Conservation (phyloP, 257 asterid species). For the Nicotiana obtusifolia region DNA sequence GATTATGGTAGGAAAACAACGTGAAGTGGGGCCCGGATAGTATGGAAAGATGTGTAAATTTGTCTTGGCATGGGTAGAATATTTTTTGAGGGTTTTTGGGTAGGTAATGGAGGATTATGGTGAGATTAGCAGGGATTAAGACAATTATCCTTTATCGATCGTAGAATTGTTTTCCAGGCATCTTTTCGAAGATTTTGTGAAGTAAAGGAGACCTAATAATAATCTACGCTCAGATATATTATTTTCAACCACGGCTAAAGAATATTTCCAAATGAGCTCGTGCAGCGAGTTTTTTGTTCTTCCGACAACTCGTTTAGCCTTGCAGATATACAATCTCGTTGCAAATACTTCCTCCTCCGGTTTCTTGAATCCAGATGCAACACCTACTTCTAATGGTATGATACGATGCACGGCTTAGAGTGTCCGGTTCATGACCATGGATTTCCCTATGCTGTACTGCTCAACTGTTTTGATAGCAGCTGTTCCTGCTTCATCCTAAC, state of each 20-base stretch:
- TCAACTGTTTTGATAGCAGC: slow-evolving; percentile 96
- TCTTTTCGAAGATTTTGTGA: too few relatives aligned
- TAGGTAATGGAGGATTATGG: too few relatives aligned
- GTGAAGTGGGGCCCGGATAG: too few relatives aligned
- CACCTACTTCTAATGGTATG: slow-evolving; percentile 92
- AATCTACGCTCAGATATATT: neutral
- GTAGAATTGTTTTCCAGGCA: too few relatives aligned
- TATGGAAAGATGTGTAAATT: too few relatives aligned
- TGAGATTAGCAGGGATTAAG: too few relatives aligned
- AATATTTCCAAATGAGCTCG: neutral
- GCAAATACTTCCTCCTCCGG: slow-evolving; percentile 82
- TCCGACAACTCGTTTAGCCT: slow-evolving; percentile 73
- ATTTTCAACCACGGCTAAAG: slow-evolving; percentile 2
- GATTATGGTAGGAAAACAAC: too few relatives aligned
- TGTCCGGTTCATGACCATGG: slow-evolving; percentile 86
- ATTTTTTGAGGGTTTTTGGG: too few relatives aligned
- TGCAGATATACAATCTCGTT: slow-evolving; percentile 71
- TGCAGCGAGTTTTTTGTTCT: neutral
- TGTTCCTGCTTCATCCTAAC: slow-evolving; percentile 93
- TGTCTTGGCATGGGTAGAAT: too few relatives aligned
- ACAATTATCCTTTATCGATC: too few relatives aligned
- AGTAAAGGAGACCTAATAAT: slow-evolving; percentile 81
- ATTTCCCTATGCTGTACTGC: slow-evolving; percentile 95
- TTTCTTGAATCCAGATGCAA: slow-evolving; percentile 82
- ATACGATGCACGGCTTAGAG: slow-evolving; percentile 92